Evolutionary conservation across 179 eudicot genomes (phyloP).

Genomic region (Camellia oleifera): DNA sequence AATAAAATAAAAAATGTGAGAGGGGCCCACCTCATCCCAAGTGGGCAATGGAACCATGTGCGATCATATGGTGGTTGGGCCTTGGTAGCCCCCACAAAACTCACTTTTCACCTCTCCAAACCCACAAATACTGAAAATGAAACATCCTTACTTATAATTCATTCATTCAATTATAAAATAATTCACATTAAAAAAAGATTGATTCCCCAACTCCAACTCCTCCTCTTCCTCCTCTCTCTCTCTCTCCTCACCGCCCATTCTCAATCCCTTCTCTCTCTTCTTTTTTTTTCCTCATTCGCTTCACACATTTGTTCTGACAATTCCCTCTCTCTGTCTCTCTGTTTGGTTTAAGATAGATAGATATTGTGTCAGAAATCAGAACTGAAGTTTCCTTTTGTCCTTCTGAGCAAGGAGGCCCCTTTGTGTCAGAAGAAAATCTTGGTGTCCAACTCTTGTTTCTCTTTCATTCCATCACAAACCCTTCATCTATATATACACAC

Average conservation of each 20-base stretch:
- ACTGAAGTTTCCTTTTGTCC: constrained; percentile 37
- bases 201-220: constrained; percentile 39
- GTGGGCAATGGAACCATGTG: constrained; percentile 89
- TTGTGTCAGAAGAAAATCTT: constrained; percentile 50
- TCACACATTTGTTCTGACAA: constrained; percentile 14
- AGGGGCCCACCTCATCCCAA: constrained; percentile 41
- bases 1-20: not conserved
- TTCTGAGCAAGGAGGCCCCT: constrained; percentile 35
- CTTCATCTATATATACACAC: not conserved
- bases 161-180: constrained; percentile 4
- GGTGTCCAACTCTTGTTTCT: constrained; percentile 2
- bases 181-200: constrained; percentile 15
- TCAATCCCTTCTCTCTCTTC: constrained; percentile 35
- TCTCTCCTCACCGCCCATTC: constrained; percentile 54
- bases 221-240: constrained; percentile 8
- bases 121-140: not conserved
- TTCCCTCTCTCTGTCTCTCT: constrained; percentile 14
- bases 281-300: constrained; percentile 24
- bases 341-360: constrained; percentile 19
- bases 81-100: constrained; percentile 30
- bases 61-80: constrained; percentile 95
- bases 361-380: constrained; percentile 52
- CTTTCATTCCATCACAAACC: constrained; percentile 8
- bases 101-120: constrained; percentile 32
- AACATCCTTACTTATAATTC: not conserved